Evolutionary conservation across 768 basidiomycete species (phyloP), one percentile per base, ranked within the genome.

Genomic region (Macrocybe gigantea): DNA sequence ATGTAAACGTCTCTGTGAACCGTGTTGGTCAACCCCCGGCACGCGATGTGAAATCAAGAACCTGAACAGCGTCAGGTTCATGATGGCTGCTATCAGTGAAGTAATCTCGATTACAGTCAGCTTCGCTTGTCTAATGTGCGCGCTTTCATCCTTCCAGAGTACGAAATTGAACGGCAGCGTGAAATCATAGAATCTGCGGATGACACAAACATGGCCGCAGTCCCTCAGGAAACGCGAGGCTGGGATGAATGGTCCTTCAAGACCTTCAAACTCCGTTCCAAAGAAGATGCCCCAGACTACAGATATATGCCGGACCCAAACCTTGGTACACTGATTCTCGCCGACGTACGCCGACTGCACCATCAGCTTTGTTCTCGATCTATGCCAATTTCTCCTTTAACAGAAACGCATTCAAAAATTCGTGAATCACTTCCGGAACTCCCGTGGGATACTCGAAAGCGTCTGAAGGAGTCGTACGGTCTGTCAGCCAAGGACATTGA

Each of bases 221-320:
- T 98, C 0, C 58, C 70, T 6, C 93, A 94, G 65, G 93, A 97
- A 63, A 98, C 95, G 5, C 82, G 93, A 15, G 90, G 92, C 2
- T 93, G 93, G 57, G 82, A 97, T 62, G 89, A 93, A 57, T 68
- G 82, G 49, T 80, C 74, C 2, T 84, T 84, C 32, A 78, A 87
- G 60, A 98, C 96, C 0, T 93, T 82, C 65, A 77, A 72, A 32
- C 66, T 98, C 37, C 76, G 96, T 37, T 83, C 80, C 40, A 98
- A 99, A 65, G 96, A 96, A 57, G 88, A 93, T 55, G 86, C 93
- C 0, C 92, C 89, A 1, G 96, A 99, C 63, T 99, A 98, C 63
- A 79, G 89, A 12, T 98, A 97, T 68, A 95, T 99, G 91, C 96
- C 96, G 0, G 96, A 99, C 62, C 84, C 92, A 0, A 97, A 98